Base-by-base conservation (phyloP, 2,329 filamentous ascomycete species). In the Colletotrichum tropicale region DNA sequence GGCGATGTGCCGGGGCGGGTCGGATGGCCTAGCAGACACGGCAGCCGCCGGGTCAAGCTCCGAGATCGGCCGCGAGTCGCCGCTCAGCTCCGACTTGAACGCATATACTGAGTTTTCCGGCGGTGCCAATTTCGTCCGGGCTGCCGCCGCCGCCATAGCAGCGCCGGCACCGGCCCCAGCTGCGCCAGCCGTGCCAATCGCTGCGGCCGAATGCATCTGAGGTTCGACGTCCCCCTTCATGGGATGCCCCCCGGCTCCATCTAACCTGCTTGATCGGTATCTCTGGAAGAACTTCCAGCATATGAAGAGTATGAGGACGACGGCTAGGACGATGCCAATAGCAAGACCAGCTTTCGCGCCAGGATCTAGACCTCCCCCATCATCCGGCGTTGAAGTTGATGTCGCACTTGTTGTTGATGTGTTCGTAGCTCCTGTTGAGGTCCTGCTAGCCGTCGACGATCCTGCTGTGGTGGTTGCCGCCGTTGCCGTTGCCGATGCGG, bases 331-430 rank as follows among this genome's bases (percentile, higher is more conserved):
- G 16, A 74, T 60, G 0, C 74, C 74, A 34, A 76, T 76, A 13
- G 74, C 74, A 21, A 76, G 34, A 10, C 74, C 74, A 6, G 74
- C 74, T 15, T 76, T 76, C 9, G 74, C 48, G 9, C 74, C 74
- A 21, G 58, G 15, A 9, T 76, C 74, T 18, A 76, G 26, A 9
- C 74, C 73, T 4, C 32, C 32, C 7, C 21, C 26, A 5, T 64
- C 28, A 43, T 66, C 74, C 3, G 73, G 73, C 8, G 24, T 72
- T 9, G 74, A 58, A 0, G 74, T 64, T 2, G 70, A 58, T 9
- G 74, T 76, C 12, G 36, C 36, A 15, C 68, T 75, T 0, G 73
- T 30, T 9, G 68, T 62, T 13, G 61, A 36, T 6, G 43, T 56
- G 32, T 64, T 65, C 1, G 68, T 48, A 18, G 62, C n/a, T 8